Evolutionary conservation across 2,329 filamentous ascomycete genomes (phyloP).

Genomic region (Microcyclosporella mali): DNA sequence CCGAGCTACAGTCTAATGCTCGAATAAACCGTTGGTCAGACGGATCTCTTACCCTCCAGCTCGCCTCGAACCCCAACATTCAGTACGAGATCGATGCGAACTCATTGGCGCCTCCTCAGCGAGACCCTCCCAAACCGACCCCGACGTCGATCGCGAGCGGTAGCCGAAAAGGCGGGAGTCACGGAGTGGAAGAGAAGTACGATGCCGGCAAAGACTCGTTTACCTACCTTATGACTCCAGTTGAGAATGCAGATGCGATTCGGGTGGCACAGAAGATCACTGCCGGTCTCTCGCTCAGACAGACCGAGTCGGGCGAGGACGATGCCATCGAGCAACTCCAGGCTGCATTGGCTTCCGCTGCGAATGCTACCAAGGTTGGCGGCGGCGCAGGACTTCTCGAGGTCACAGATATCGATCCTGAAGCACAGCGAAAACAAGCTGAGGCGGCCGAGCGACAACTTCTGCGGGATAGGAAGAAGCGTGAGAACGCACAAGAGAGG

Average conservation of each 20-base stretch:
- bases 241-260: conserved; percentile 61
- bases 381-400: conserved; percentile 57
- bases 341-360: conserved; percentile 59
- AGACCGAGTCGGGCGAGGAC: conserved; percentile 62
- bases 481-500: conserved; percentile 61
- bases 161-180: conserved; percentile 29
- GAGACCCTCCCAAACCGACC: conserved; percentile 45
- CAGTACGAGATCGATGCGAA: conserved; percentile 72
- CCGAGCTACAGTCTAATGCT: conserved; percentile 66
- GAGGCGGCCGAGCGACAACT: conserved; percentile 70
- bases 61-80: conserved; percentile 60
- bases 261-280: conserved; percentile 71
- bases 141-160: conserved; percentile 34
- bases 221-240: conserved; percentile 68
- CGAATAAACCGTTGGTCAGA: conserved; percentile 73
- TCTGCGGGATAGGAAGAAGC: conserved; percentile 52
- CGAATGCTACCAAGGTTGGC: conserved; percentile 48
- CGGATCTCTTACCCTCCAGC: conserved; percentile 67
- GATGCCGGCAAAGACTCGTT: conserved; percentile 64
- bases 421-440: conserved; percentile 66
- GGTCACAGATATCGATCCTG: conserved; percentile 65
- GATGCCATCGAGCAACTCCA: conserved; percentile 65
- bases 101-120: conserved; percentile 56
- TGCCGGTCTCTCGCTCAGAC: conserved; percentile 62
- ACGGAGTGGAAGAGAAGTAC: conserved; percentile 43